phyloP scores from a whole-genome alignment of 1,139 yeast species.

The Kluyveromyces marxianus region DNA sequence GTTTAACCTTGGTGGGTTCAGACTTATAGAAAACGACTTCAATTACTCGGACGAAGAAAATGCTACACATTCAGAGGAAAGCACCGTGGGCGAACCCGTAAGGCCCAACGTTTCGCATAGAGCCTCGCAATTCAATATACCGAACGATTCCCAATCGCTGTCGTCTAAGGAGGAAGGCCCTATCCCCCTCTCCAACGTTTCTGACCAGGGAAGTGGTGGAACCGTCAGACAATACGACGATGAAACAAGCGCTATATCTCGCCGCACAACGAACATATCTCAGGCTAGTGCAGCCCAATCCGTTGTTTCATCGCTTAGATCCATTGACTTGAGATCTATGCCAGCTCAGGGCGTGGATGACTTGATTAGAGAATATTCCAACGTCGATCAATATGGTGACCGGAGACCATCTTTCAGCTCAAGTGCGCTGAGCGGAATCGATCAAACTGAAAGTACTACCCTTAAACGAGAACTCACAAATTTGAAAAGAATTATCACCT shows the following conservation, averaged over 20 bases:
- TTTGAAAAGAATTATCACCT: conserved; percentile 27
- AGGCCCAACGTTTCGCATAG: too few species aligned
- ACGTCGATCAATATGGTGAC: conserved; percentile 33
- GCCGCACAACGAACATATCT: background rate
- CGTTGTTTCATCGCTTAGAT: conserved; percentile 11
- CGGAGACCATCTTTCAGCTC: conserved; percentile 13
- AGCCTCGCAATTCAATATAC: conserved; percentile 2
- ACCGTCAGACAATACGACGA: conserved; percentile 1
- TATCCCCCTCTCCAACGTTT: background rate
- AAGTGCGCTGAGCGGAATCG: background rate
- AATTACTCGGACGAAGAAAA: conserved; percentile 28
- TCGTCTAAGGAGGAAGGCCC: background rate
- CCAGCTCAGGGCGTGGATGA: conserved; percentile 49
- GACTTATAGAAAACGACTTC: conserved; percentile 67
- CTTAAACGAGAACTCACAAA: conserved; percentile 11
- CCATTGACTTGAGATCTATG: conserved; percentile 33
- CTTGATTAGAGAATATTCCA: conserved; percentile 55
- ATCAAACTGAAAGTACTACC: background rate
- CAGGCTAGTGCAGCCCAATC: conserved; percentile 1
- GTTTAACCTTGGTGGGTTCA: conserved; percentile 72
- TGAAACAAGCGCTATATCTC: background rate
- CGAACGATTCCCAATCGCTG: background rate
- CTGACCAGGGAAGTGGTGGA: background rate
- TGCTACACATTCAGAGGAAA: conserved; percentile 6
- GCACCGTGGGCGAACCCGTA: too few species aligned